These are phyloP conservation scores for Neolentinus lepideus DNA, from an alignment of 1,284 basidiomycete genomes.

Conservation along the genomic window DNA sequence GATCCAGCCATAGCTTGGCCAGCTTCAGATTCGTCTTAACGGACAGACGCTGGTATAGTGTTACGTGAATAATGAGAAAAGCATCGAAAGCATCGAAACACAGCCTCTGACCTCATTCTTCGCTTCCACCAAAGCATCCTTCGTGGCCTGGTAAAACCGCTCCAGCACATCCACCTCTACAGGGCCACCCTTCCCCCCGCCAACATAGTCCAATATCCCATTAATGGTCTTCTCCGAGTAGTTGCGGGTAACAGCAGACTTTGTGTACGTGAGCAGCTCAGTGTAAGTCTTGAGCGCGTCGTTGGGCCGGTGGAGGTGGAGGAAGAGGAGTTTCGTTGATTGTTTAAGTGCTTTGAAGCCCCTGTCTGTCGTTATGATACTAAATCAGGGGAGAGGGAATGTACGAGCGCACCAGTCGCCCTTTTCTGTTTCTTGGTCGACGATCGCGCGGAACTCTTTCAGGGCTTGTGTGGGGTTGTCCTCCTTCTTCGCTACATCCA, in stretches of 20 bases:
- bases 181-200: slow-evolving; percentile 78
- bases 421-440: slow-evolving; percentile 84
- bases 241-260: slow-evolving; percentile 85
- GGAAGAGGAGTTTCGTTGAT: slow-evolving; percentile 91
- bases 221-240: slow-evolving; percentile 99
- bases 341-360: slow-evolving; percentile 99
- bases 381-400: neutral
- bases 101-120: slow-evolving; percentile 80
- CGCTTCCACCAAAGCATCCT: slow-evolving; percentile 83
- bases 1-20: slow-evolving; percentile 95
- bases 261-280: slow-evolving; percentile 85
- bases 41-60: slow-evolving; percentile 65
- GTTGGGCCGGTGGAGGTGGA: slow-evolving; percentile 68
- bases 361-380: slow-evolving; percentile 38
- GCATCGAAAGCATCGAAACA: neutral
- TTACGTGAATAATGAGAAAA: neutral
- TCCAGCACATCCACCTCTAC: slow-evolving; percentile 88
- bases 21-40: slow-evolving; percentile 96
- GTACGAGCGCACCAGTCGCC: slow-evolving; percentile 76
- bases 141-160: slow-evolving; percentile 92
- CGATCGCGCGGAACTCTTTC: slow-evolving; percentile 81
- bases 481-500: slow-evolving; percentile 75
- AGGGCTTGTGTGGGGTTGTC: slow-evolving; percentile 87
- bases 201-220: slow-evolving; percentile 96
- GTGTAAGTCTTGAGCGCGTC: slow-evolving; percentile 87